A percentile compares a stretch with the other conserved stretches of the same genome.
Evolutionary conservation across 345 rosid genomes (phyloP).

Genomic region (Dovyalis caffra): DNA sequence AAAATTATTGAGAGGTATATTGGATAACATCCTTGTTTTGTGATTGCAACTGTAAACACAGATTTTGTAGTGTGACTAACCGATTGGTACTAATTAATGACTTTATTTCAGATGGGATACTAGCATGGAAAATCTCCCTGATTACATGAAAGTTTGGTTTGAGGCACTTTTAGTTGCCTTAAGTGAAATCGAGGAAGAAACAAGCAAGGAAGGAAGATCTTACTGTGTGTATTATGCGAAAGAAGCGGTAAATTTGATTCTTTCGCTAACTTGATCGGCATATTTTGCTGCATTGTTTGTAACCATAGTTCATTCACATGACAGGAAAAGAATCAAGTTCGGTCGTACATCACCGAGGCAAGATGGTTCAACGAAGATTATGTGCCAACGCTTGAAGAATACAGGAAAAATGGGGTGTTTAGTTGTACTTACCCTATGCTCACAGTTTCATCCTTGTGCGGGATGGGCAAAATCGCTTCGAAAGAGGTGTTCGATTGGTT

Average conservation of each 20-base stretch:
- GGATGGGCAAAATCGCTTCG: neutral
- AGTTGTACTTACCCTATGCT: neutral
- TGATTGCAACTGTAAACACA: neutral
- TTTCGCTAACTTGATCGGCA: no score
- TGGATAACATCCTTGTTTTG: neutral
- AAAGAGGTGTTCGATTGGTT: conserved; percentile 17
- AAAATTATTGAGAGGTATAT: conserved; percentile 31
- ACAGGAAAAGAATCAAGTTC: conserved; percentile 13
- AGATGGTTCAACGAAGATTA: conserved; percentile 4
- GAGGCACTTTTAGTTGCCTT: neutral
- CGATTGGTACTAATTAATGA: neutral
- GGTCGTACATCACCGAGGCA: conserved; percentile 1
- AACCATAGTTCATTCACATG: neutral
- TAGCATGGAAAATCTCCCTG: neutral
- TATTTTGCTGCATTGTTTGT: no score
- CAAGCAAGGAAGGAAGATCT: neutral
- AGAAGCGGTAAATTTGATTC: neutral
- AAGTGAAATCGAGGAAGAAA: conserved; percentile 1
- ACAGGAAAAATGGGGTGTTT: neutral
- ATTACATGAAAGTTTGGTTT: neutral
- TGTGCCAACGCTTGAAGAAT: conserved; percentile 16
- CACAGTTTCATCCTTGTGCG: neutral
- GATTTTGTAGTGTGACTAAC: neutral
- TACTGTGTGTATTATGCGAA: neutral
- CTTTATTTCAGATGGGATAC: conserved; percentile 7